phyloP scores from a whole-genome alignment of 768 basidiomycete species.

The Leccinum imitatum region DNA sequence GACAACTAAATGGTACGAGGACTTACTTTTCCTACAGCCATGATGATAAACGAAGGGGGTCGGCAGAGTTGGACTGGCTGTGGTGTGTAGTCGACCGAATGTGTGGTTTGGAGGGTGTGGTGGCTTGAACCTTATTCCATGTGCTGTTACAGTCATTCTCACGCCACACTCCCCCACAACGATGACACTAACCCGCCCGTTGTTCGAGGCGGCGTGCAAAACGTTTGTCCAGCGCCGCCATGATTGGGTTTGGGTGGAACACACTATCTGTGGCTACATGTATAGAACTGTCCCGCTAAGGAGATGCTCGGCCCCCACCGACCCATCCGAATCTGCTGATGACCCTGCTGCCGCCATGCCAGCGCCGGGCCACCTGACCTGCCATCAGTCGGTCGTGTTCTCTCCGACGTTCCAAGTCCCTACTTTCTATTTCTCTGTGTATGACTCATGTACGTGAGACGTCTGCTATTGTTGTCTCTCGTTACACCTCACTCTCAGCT shows the following conservation, averaged over 20 bases:
- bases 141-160: conserved; percentile 42
- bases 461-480: conserved; percentile 11
- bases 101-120: conserved; percentile 20
- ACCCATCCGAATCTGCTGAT: conserved; percentile 26
- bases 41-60: conserved; percentile 46
- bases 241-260: conserved; percentile 65
- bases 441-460: conserved; percentile 60
- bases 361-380: conserved; percentile 39
- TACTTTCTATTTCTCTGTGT: conserved; percentile 76
- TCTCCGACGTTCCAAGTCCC: conserved; percentile 82
- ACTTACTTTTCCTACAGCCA: conserved; percentile 89
- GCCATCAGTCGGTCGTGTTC: conserved; percentile 68
- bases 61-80: conserved; percentile 49
- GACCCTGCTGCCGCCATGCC: conserved; percentile 40
- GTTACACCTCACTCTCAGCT: conserved; percentile 40
- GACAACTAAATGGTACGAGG: background rate
- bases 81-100: conserved; percentile 28
- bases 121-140: conserved; percentile 64
- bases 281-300: conserved; percentile 35
- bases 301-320: conserved; percentile 1
- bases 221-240: conserved; percentile 42
- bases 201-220: conserved; percentile 63
- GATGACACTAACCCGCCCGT: conserved; percentile 46
- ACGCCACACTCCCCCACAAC: conserved; percentile 33
- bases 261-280: conserved; percentile 54